Evolutionary conservation across 2,329 filamentous ascomycete genomes (phyloP), one percentile per base, ranked within the genome.

Genomic region (Pseudopyrenochaeta lycopersici): DNA sequence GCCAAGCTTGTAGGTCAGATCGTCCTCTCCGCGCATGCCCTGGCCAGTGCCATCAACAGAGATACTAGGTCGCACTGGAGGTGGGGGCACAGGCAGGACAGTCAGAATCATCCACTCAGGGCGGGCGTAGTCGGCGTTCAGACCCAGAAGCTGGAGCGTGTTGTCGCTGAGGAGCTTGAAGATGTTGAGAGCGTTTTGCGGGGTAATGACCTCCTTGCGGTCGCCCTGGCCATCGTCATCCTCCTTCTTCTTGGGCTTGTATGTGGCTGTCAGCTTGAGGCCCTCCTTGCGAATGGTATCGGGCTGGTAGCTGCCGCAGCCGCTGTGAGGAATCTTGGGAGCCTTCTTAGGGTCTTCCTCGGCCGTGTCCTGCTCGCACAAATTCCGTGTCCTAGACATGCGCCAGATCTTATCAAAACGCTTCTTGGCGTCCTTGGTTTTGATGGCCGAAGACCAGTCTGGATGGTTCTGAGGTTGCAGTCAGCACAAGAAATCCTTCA

Each of bases 91-190:
- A 4, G 95, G 93, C 41, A 99, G 84, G 44, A 98, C 93, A 0
- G 92, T 97, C 58, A 99, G 82, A 56, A 99, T 86, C 92, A 99
- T 96, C 95, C 95, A 99, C 75, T 99, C 95, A 0, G 95, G 95
- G 41, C 94, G 89, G 51, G 96, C 94, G 68, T 98, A 98, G 73
- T 98, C 92, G 52, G 90, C 89, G 78, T 94, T 99, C 68, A 99
- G 81, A 30, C 95, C 95, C 80, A 99, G 91, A 64, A 95, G 88
- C 49, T 85, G 82, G 57, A 97, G 86, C 56, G 97, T 94, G 15
- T 89, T 84, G 54, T 92, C 88, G 2, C 87, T 87, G 62, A 99
- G 95, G 64, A 89, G 89, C 64, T 90, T 89, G 77, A 99, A 90
- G 67, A 98, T 90, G 67, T 90, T 89, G 62, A 96, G 84, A 3